Base-by-base conservation (phyloP, 768 basidiomycete genomes). In the Sistotremastrum niveocremeum region DNA sequence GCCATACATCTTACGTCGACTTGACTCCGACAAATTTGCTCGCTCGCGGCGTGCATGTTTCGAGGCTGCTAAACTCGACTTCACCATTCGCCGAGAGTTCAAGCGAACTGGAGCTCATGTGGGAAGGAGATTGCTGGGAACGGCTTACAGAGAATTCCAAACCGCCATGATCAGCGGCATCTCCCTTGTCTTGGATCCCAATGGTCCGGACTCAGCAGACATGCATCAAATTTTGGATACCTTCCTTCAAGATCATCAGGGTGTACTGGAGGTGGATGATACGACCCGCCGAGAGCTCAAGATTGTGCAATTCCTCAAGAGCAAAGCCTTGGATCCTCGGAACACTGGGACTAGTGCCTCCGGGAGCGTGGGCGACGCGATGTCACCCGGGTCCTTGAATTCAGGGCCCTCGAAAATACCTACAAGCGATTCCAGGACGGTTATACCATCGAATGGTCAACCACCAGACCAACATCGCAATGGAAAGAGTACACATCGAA, bases 141-240 rank as follows among this genome's bases (percentile, higher is more conserved):
- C 84, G 51, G 83, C 82, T 5, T 89, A 88, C 56, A 70, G 86
- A 46, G 86, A 88, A 55, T 90, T 90, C 62, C 86, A 88, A 59
- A 81, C 84, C 6, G 82, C 84, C 7, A 86, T 91, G 85, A 82
- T 90, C 45, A 81, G 82, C 51, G 84, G 88, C 7, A 87, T 91
- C 44, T 87, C 87, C 57, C 74, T 89, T 43, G 77, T 85, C 43
- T 66, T 90, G 31, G 77, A 90, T 50, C 87, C 84, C 2, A 76
- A 67, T 35, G 86, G 85, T 3, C 66, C 71, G 51, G 71, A 84
- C 54, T 76, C 79, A 4, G 69, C 65, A 4, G 70, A 67, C 38
- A 88, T 91, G 85, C 82, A 84, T 55, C 66, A 72, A 37, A 84
- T 91, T 41, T 62, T 91, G 52, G 85, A 89, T 49, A 73, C 69